These are phyloP conservation scores for Daldinia caldariorum DNA, from an alignment of 495 filamentous ascomycete genomes.

Conservation along the genomic window DNA sequence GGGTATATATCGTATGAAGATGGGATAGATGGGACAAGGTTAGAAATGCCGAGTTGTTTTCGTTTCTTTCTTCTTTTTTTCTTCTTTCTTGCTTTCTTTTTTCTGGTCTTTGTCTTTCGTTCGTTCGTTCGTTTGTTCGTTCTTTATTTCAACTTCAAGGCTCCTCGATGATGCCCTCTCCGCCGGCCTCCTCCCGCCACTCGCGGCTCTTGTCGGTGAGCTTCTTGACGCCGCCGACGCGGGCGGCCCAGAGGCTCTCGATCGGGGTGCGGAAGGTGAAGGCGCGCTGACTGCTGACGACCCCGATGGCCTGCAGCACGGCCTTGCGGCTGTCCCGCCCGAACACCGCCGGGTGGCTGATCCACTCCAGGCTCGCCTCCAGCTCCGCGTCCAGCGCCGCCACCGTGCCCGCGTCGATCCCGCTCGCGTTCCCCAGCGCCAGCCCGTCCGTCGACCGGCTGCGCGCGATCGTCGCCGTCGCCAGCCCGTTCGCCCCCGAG, in stretches of 20 bases:
- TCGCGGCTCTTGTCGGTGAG: constrained; percentile 82
- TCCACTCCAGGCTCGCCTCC: constrained; percentile 96
- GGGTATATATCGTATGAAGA: constrained; percentile 20
- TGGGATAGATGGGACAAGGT: background rate
- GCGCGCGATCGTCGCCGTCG: constrained; percentile 43
- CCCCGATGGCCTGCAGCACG: constrained; percentile 94
- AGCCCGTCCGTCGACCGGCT: constrained; percentile 58
- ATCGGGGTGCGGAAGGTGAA: constrained; percentile 92
- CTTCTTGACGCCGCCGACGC: constrained; percentile 78
- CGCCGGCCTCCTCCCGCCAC: constrained; percentile 86
- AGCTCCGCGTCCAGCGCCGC: constrained; percentile 90
- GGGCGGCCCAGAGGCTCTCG: constrained; percentile 84
- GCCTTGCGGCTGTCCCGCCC: constrained; percentile 94
- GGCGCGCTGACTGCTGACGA: constrained; percentile 92
- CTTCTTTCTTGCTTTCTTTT: no score
- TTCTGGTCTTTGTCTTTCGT: no score
- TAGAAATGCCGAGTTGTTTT: no score
- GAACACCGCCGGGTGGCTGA: constrained; percentile 96
- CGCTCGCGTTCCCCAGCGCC: constrained; percentile 66
- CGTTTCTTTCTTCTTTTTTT: no score
- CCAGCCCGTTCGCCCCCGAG: constrained; percentile 49
- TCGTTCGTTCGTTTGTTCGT: no score
- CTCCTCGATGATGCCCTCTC: constrained; percentile 84
- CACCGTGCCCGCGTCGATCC: constrained; percentile 82
- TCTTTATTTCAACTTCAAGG: constrained; percentile 47